These are phyloP conservation scores for Thermothielavioides terrestris DNA, from an alignment of 495 filamentous ascomycete genomes.

Conservation along the genomic window DNA sequence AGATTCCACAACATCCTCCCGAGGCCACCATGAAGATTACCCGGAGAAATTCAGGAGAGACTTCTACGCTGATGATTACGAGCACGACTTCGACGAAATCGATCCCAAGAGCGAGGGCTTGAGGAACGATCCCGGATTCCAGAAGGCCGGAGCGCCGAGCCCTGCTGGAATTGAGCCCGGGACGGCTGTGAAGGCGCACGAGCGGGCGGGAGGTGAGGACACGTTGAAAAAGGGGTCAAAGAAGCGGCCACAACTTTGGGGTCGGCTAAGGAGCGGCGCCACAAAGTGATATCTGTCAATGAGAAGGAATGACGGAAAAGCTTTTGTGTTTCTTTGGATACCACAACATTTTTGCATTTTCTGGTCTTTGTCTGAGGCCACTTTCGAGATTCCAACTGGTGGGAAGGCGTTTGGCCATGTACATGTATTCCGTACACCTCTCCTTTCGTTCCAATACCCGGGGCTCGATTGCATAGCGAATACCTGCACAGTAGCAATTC, in stretches of 20 bases:
- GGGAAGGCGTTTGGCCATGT: neutral
- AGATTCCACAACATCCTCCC: neutral
- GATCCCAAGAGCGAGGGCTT: constrained; percentile 24
- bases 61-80: constrained; percentile 1
- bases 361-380: neutral
- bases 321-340: neutral
- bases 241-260: constrained; percentile 17
- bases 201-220: neutral
- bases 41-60: neutral
- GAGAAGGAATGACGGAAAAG: too few species aligned
- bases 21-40: constrained; percentile 1
- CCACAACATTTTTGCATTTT: neutral
- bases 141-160: constrained; percentile 10
- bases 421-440: too few species aligned
- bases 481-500: too few species aligned
- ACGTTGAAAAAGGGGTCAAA: constrained; percentile 5
- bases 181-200: neutral
- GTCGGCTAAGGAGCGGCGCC: constrained; percentile 13
- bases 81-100: constrained; percentile 26
- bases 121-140: constrained; percentile 19
- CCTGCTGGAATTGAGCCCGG: neutral
- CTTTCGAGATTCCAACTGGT: neutral
- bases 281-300: constrained; percentile 3
- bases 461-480: too few species aligned
- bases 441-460: too few species aligned